phyloP scores from a whole-genome alignment of 257 asterid species.

The Verbena officinalis region DNA sequence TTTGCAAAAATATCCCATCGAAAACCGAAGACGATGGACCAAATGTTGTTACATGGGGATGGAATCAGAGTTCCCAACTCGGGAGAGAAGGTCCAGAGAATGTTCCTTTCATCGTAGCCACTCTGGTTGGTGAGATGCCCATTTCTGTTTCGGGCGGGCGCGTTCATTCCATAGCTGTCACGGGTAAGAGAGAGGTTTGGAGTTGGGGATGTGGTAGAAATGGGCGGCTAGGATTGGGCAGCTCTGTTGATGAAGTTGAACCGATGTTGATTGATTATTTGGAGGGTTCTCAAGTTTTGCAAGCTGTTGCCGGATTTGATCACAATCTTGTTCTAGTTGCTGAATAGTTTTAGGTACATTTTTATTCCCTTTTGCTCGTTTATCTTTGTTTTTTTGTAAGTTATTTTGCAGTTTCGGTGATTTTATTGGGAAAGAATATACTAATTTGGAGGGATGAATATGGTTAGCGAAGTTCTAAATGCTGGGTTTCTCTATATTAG shows the following conservation, averaged over 20 bases:
- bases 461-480: too few relatives aligned
- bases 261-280: conserved; percentile 65
- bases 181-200: conserved; percentile 65
- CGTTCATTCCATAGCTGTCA: conserved; percentile 73
- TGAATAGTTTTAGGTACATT: conserved; percentile 15
- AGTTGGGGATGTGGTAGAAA: conserved; percentile 95
- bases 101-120: conserved; percentile 55
- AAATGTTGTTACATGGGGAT: conserved; percentile 82
- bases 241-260: conserved; percentile 77
- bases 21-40: conserved; percentile 31
- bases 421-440: neutral
- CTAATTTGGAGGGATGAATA: too few relatives aligned
- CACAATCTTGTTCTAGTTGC: conserved; percentile 71
- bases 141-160: conserved; percentile 75
- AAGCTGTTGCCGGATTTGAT: conserved; percentile 88
- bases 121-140: conserved; percentile 48
- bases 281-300: conserved; percentile 65
- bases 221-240: conserved; percentile 85
- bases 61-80: conserved; percentile 80
- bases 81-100: conserved; percentile 70
- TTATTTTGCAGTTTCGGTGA: neutral
- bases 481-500: too few relatives aligned
- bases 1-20: conserved; percentile 45
- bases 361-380: neutral
- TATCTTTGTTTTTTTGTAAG: neutral